Evolutionary conservation across 2,329 filamentous ascomycete genomes (phyloP), one percentile per base, ranked within the genome.

Genomic region (Clonostachys sp.): DNA sequence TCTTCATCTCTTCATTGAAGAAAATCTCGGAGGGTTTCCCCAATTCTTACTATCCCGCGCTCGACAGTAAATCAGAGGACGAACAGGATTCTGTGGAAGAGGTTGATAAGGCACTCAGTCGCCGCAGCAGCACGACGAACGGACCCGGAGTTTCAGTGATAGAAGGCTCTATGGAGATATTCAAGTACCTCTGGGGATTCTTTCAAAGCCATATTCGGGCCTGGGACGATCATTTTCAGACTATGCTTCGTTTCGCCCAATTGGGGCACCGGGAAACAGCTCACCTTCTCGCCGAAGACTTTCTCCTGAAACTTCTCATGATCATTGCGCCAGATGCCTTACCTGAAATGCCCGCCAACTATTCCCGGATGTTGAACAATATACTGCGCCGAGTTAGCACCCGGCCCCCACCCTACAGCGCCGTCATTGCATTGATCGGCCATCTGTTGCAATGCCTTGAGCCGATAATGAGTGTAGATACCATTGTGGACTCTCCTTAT

Each of bases 151-250:
- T 45, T n/a, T 40, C 56, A 7, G 57, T 73, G 10, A 55, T 78
- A 18, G 57, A 62, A 24, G 59, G 62, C 3, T 62, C 68, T 5
- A 62, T 83, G 39, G 55, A 58, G 16, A 66, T 81, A 18, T 71
- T 90, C 44, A 67, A 72, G 33, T 62, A 72, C 18, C 62, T 89
- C 5, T 89, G 82, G 79, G 67, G 75, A 4, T 70, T 66, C n/a
- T 81, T 90, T 48, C 81, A 88, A 50, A 64, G 70, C 4, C 71
- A 77, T 42, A 68, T 81, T 30, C 79, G 83, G 48, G 78, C 86
- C 4, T 94, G 89, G 89, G 80, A 84, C 40, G 87, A 92, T 57
- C 85, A 86, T 49, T 92, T 92, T 59, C 77, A 78, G 12, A 75
- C 87, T n/a, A 71, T 91, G 51, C 60, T 78, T n/a, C 70, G 70